Evolutionary conservation across 1,284 basidiomycete species (phyloP), one percentile per base, ranked within the genome.

Genomic region (Ustilago esculenta): DNA sequence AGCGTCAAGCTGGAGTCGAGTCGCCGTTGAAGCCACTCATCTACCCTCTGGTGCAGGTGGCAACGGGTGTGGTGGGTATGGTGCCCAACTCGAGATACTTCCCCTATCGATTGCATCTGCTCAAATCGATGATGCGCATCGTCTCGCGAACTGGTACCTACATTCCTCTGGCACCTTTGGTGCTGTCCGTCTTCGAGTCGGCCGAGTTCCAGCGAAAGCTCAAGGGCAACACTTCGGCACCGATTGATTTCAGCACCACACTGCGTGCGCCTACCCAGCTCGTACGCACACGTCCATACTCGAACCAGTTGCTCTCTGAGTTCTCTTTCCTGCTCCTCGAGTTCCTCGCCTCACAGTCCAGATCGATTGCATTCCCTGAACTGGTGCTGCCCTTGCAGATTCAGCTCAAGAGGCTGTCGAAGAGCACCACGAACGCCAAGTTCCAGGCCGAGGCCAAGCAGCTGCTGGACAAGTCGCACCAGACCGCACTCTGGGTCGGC

Each of bases 1-100:
- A 72, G 24, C 45, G 39, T 21, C 70, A 77, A 51, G 50, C 55
- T 25, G 67, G 67, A 18, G 50, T 57, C 20, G 89, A 90, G 76
- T 92, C 89, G 79, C 90, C 91, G 57, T 85, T 98, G 60, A 88
- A 89, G 80, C 88, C 92, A 15, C 85, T 99, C 61, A 89, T 98
- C 57, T 98, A 97, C 83, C 96, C 96, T 8, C 86, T 98, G 7
- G 92, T 95, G 6, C 96, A 99, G 83, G 92, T 98, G 42, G 88
- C 91, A 37, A 85, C 96, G 29, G 96, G 96, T 34, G 91, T 93
- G 42, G 90, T 95, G 90, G 94, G 94, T 70, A 87, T 97, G 41
- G 88, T 96, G 39, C 90, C 90, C 9, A 90, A 89, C 54, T 85
- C 88, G 3, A 88, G 91, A 32, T 92, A 91, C 79, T 91, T 89